Percentiles rank a stretch among this genome's conserved stretches.
These are phyloP conservation scores for Pochonia chlamydosporia DNA, from an alignment of 2,329 filamentous ascomycete species.

Conservation along the genomic window DNA sequence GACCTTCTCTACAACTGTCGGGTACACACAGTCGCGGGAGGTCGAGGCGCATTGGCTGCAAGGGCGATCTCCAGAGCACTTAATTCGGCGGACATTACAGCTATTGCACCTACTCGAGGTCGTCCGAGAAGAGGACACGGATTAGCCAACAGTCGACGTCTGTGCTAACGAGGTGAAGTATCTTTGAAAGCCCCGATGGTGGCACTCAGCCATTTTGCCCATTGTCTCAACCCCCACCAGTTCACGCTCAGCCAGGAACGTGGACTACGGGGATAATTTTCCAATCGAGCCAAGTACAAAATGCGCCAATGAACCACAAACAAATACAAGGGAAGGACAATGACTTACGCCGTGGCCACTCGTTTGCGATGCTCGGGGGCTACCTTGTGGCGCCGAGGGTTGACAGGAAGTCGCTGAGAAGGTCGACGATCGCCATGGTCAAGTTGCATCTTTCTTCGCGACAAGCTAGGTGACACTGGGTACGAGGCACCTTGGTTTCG, in stretches of 20 bases:
- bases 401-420: constrained; percentile 39
- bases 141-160: background rate
- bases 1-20: constrained; percentile 36
- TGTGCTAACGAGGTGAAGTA: too few species aligned
- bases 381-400: constrained; percentile 43
- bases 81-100: constrained; percentile 47
- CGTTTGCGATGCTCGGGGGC: constrained; percentile 40
- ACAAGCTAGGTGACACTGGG: background rate
- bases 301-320: too few species aligned
- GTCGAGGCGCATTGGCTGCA: constrained; percentile 39
- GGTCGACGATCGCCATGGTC: constrained; percentile 19
- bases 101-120: constrained; percentile 39
- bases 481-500: constrained; percentile 1
- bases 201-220: too few species aligned
- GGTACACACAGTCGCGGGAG: constrained; percentile 42
- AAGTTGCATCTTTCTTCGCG: constrained; percentile 17
- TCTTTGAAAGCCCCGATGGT: too few species aligned
- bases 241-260: too few species aligned
- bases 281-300: background rate
- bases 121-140: background rate
- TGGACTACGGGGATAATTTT: too few species aligned
- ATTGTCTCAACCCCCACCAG: background rate
- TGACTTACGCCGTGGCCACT: constrained; percentile 39
- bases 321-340: background rate
- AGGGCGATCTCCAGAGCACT: constrained; percentile 44